phyloP scores from a whole-genome alignment of 2,329 filamentous ascomycete species.

The Fusarium goolgardi region DNA sequence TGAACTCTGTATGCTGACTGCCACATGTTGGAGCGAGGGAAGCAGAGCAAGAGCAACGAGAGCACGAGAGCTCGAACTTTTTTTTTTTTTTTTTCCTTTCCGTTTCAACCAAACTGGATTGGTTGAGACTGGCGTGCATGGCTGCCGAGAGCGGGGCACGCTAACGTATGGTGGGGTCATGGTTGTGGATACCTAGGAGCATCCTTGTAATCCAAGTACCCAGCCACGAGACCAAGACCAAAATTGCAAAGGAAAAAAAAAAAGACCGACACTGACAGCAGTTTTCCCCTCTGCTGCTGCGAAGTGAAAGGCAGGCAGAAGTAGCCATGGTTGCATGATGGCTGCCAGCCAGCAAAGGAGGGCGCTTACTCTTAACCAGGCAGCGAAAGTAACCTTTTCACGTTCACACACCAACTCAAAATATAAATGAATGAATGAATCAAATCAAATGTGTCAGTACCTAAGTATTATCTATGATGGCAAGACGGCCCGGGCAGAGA shows the following conservation, averaged over 20 bases:
- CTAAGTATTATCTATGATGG: slow-evolving; percentile 12
- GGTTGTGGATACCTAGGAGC: slow-evolving; percentile 29
- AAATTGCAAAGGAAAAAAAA: slow-evolving; percentile 28
- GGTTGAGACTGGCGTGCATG: slow-evolving; percentile 50
- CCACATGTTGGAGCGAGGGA: slow-evolving; percentile 24
- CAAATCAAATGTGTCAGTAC: neutral
- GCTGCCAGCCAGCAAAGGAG: slow-evolving; percentile 1
- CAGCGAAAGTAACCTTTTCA: slow-evolving; percentile 8
- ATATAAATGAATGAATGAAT: neutral
- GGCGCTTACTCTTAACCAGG: slow-evolving; percentile 30
- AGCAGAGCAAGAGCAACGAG: slow-evolving; percentile 14
- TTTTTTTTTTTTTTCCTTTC: slow-evolving; percentile 48
- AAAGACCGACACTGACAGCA: slow-evolving; percentile 5
- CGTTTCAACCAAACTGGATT: slow-evolving; percentile 50
- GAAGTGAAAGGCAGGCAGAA: slow-evolving; percentile 16
- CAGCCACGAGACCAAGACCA: slow-evolving; percentile 25
- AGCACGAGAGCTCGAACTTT: slow-evolving; percentile 55
- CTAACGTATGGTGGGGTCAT: slow-evolving; percentile 49
- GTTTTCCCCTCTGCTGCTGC: slow-evolving; percentile 6
- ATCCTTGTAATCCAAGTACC: slow-evolving; percentile 36
- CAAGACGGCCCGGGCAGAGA: slow-evolving; percentile 11
- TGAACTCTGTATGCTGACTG: slow-evolving; percentile 24
- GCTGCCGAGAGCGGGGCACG: slow-evolving; percentile 51
- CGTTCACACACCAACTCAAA: neutral
- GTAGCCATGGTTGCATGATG: slow-evolving; percentile 9